Evolutionary conservation across 805 yeast species (phyloP).

Genomic region (Yarrowia sp.): DNA sequence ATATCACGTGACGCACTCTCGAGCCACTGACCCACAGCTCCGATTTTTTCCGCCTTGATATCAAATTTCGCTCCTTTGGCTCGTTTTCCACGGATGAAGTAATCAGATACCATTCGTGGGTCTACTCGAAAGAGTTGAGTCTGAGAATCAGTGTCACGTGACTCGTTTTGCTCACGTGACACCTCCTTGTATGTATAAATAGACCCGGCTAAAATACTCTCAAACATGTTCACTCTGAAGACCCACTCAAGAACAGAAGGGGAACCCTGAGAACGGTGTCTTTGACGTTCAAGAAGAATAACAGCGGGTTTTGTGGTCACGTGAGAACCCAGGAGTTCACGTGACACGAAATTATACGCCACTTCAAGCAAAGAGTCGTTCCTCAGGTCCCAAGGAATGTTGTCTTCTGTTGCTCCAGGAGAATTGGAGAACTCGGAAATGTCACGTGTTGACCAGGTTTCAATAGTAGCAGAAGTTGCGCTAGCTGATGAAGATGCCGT

Average conservation of each 20-base stretch:
- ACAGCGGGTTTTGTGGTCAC: neutral
- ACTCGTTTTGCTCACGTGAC: neutral
- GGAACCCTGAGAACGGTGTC: constrained; percentile 10
- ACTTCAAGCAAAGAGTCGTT: constrained; percentile 10
- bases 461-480: neutral
- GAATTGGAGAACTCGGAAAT: neutral
- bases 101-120: neutral
- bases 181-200: neutral
- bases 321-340: neutral
- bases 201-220: constrained; percentile 6
- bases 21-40: constrained; percentile 1
- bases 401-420: neutral
- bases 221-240: constrained; percentile 24
- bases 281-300: neutral
- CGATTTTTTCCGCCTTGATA: constrained; percentile 15
- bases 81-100: neutral
- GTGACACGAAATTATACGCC: neutral
- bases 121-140: neutral
- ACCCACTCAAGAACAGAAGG: constrained; percentile 21
- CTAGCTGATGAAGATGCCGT: neutral
- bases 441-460: neutral
- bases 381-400: constrained; percentile 8
- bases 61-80: neutral
- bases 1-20: neutral
- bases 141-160: neutral